Evolutionary conservation across 768 basidiomycete species (phyloP).

Genomic region (Podaxis sp.): DNA sequence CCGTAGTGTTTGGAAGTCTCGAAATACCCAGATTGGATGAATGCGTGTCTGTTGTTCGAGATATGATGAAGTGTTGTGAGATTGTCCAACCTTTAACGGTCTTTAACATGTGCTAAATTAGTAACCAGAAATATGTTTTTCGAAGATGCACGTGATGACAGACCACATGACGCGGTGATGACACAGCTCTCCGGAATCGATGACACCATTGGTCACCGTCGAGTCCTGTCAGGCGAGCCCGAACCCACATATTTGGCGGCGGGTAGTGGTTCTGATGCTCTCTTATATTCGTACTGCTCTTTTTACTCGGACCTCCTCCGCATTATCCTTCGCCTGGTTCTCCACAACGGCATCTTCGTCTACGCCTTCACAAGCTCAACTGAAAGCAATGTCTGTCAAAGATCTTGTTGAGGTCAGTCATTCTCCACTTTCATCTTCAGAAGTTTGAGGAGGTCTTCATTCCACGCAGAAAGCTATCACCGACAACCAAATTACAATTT

Average conservation of each 20-base stretch:
- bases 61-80: too few relatives aligned
- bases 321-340: slow-evolving; percentile 28
- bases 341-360: slow-evolving; percentile 32
- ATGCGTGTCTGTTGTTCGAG: too few relatives aligned
- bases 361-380: slow-evolving; percentile 24
- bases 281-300: slow-evolving; percentile 25
- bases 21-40: too few relatives aligned
- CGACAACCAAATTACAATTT: slow-evolving; percentile 53
- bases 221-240: not conserved
- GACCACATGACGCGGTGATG: not conserved
- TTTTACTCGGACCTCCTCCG: slow-evolving; percentile 27
- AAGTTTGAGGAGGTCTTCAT: not conserved
- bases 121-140: too few relatives aligned
- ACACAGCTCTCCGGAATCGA: not conserved
- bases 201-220: not conserved
- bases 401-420: slow-evolving; percentile 43
- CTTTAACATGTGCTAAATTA: too few relatives aligned
- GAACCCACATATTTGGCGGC: not conserved
- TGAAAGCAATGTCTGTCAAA: slow-evolving; percentile 34
- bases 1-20: too few relatives aligned
- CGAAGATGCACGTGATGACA: not conserved
- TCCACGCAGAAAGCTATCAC: slow-evolving; percentile 41
- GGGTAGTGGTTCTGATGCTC: slow-evolving; percentile 23
- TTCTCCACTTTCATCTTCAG: not conserved
- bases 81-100: too few relatives aligned